Percentiles rank a stretch among this genome's conserved stretches.
Conservation (phyloP, 106 monocot genomes). For the Allium sativum region DNA sequence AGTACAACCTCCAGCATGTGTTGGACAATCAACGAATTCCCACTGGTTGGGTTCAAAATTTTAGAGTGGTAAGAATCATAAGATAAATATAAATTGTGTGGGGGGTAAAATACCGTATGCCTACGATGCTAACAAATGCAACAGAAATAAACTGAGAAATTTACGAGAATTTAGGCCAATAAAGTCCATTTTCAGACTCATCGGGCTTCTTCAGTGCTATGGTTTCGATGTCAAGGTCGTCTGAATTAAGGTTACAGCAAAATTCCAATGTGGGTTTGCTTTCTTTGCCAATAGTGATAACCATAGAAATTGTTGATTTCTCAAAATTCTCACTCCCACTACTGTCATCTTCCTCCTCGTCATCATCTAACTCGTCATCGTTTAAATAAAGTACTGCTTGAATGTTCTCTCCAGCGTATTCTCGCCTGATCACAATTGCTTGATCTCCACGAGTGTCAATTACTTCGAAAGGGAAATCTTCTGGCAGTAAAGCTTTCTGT, state of each 20-base stretch:
- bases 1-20: no score
- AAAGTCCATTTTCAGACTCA: slow-evolving; percentile 30
- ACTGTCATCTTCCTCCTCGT: slow-evolving; percentile 32
- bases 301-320: slow-evolving; percentile 39
- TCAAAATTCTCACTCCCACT: slow-evolving; percentile 1
- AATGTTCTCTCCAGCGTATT: slow-evolving; percentile 52
- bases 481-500: slow-evolving; percentile 41
- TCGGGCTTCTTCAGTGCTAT: slow-evolving; percentile 35
- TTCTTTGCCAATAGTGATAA: slow-evolving; percentile 60
- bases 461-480: slow-evolving; percentile 65
- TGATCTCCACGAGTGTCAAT: slow-evolving; percentile 82
- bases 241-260: slow-evolving; percentile 41
- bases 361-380: slow-evolving; percentile 19
- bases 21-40: no score
- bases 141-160: slow-evolving; percentile 2
- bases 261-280: slow-evolving; percentile 45
- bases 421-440: slow-evolving; percentile 44
- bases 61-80: no score
- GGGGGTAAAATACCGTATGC: no score
- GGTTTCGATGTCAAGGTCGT: slow-evolving; percentile 53
- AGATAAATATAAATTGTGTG: no score
- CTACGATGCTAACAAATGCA: no score
- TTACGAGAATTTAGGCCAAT: slow-evolving; percentile 79
- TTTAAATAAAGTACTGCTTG: slow-evolving; percentile 48
- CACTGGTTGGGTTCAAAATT: no score